phyloP scores from a whole-genome alignment of 2,329 filamentous ascomycete species.

The Clonostachys solani region DNA sequence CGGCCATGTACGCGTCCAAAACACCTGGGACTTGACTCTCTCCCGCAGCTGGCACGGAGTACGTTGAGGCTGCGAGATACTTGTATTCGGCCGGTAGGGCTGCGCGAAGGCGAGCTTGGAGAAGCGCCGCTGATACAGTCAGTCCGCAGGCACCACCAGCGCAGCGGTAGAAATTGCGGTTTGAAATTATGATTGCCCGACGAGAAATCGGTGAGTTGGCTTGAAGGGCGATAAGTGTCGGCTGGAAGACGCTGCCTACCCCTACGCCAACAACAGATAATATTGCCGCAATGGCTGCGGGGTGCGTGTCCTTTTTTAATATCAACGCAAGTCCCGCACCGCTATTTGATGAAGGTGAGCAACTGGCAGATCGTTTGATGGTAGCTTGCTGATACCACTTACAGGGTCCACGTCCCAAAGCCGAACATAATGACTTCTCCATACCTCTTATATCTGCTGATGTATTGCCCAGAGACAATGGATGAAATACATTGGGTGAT shows the following conservation, averaged over 20 bases:
- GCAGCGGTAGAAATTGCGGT: conserved; percentile 58
- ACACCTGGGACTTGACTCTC: conserved; percentile 4
- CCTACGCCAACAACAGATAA: conserved; percentile 45
- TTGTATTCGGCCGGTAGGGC: conserved; percentile 16
- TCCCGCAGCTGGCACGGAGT: conserved; percentile 15
- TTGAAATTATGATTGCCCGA: conserved; percentile 57
- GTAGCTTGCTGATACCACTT: conserved; percentile 2
- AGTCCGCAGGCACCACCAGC: conserved; percentile 33
- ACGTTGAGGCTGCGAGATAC: conserved; percentile 19
- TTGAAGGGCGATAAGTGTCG: conserved; percentile 50
- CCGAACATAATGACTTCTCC: conserved; percentile 50
- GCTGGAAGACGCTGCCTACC: conserved; percentile 43
- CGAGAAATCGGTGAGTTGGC: conserved; percentile 51
- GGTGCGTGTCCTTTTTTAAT: conserved; percentile 34
- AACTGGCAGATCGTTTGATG: no score
- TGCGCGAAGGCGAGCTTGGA: conserved; percentile 19
- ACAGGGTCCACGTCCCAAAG: conserved; percentile 27
- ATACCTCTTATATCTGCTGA: conserved; percentile 51
- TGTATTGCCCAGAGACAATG: conserved; percentile 49
- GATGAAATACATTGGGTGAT: conserved; percentile 38
- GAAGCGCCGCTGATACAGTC: conserved; percentile 26
- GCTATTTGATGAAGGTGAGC: no score
- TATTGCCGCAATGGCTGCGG: conserved; percentile 41
- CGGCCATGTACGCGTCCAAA: conserved; percentile 41
- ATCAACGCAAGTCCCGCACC: conserved; percentile 48